Evolutionary conservation across 2,329 filamentous ascomycete genomes (phyloP).

Genomic region (Pyrenophora graminea): DNA sequence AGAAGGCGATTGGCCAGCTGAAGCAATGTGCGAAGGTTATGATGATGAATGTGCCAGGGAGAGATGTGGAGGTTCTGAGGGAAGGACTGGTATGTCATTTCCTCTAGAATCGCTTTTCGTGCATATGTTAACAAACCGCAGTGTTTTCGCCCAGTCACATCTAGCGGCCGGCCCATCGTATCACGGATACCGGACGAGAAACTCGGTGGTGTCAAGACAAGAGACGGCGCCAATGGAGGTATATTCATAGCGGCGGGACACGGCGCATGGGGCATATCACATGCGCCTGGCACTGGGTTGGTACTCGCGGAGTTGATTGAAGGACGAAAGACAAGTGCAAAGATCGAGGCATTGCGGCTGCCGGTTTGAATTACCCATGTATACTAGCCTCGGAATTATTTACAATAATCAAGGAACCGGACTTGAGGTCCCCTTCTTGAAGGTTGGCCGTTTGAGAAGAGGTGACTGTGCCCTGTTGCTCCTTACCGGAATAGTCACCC

Average conservation of each 20-base stretch:
- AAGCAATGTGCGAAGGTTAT: conserved; percentile 56
- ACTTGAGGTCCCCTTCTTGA: too few relatives aligned
- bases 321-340: conserved; percentile 61
- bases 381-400: too few relatives aligned
- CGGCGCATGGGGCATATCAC: conserved; percentile 70
- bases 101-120: neutral
- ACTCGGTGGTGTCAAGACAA: conserved; percentile 58
- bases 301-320: conserved; percentile 72
- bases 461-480: too few relatives aligned
- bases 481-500: too few relatives aligned
- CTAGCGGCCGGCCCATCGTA: conserved; percentile 67
- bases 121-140: conserved; percentile 14
- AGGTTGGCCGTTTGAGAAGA: too few relatives aligned
- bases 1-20: conserved; percentile 55
- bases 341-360: conserved; percentile 59
- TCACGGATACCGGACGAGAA: conserved; percentile 60
- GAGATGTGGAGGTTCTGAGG: conserved; percentile 65
- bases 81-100: conserved; percentile 56
- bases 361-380: conserved; percentile 3
- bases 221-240: conserved; percentile 56
- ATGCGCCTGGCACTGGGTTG: conserved; percentile 67
- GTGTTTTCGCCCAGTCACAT: conserved; percentile 74
- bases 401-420: too few relatives aligned
- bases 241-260: conserved; percentile 74
- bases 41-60: conserved; percentile 50